These are phyloP conservation scores for Naegleria lovaniensis DNA, from an alignment of 208 protist genomes.

Conservation along the genomic window DNA sequence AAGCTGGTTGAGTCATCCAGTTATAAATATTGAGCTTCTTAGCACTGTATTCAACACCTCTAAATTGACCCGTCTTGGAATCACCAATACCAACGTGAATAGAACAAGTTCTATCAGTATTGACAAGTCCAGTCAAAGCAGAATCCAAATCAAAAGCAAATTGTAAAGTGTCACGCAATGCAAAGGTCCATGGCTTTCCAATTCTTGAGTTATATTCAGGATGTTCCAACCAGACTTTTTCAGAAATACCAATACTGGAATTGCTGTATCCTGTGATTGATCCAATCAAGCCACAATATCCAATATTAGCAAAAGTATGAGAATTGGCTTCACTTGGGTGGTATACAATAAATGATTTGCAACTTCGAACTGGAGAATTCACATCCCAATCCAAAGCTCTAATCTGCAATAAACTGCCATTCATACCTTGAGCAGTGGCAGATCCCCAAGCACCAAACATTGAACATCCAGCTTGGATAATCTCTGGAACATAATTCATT, in stretches of 20 bases:
- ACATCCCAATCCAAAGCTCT: slow-evolving; percentile 39
- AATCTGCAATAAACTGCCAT: slow-evolving; percentile 35
- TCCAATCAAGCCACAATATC: slow-evolving; percentile 18
- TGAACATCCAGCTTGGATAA: slow-evolving; percentile 23
- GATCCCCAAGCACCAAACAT: slow-evolving; percentile 29
- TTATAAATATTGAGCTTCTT: slow-evolving; percentile 13
- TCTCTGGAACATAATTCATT: slow-evolving; percentile 40
- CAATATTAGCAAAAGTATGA: slow-evolving; percentile 42
- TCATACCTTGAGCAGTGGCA: not conserved
- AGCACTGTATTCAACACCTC: slow-evolving; percentile 15
- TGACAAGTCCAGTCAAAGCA: slow-evolving; percentile 36
- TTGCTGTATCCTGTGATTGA: not conserved
- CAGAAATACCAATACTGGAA: slow-evolving; percentile 2
- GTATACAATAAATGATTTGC: slow-evolving; percentile 37
- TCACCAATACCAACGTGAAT: slow-evolving; percentile 24
- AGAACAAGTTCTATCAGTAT: slow-evolving; percentile 38
- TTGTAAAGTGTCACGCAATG: slow-evolving; percentile 42
- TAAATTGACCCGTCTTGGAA: not conserved
- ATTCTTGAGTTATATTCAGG: not conserved
- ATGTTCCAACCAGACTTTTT: slow-evolving; percentile 15
- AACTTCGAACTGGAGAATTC: slow-evolving; percentile 30
- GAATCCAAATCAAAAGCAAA: slow-evolving; percentile 35
- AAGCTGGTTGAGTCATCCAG: not conserved
- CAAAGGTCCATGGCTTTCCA: slow-evolving; percentile 34
- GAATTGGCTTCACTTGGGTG: slow-evolving; percentile 33